Base-by-base conservation (phyloP, 2,329 filamentous ascomycete species). In the Aspergillus cejpii region DNA sequence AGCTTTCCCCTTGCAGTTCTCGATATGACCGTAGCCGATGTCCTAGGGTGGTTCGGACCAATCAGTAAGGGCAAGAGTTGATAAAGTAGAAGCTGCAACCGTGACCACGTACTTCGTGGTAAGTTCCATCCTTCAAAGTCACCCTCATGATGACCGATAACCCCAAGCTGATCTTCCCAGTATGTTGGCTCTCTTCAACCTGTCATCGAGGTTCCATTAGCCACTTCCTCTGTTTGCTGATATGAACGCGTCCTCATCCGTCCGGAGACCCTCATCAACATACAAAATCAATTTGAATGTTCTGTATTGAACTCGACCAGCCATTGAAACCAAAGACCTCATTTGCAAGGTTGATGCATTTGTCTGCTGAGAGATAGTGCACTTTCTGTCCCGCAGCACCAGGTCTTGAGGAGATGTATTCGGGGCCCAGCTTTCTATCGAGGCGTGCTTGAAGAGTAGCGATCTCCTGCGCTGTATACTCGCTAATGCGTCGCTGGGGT, bases 261-360 rank as follows among this genome's bases (percentile, higher is more conserved):
- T 17, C 11, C 23, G 23, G 8, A 24, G 23, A 24, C 23, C 23
- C 23, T 34, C 3, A 34, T 34, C 10, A 12, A 65, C 74, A 52
- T 62, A 81, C 87, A 67, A 94, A 97, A 67, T 98, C 92, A 48
- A 97, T 86, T 62, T 94, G 85, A 28, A 96, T 85, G 62, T 94
- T 89, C 62, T 91, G 87, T 48, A 98, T 92, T n/a, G 85, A 85
- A 44, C 87, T 94, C 7, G 87, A 95, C 92, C 92, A 98, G 58
- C 90, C 90, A 69, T 96, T 95, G 74, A 96, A 96, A 7, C 90
- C 90, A 70, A 96, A 95, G 1, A 96, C 83, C 64, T 96, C 87
- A 60, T 96, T 96, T 43, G 90, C 90, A 41, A 96, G 83, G 46
- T 87, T 85, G 64, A 98, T 98, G 62, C 86, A 90, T 71, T 98